Evolutionary conservation across 495 filamentous ascomycete species (phyloP), one percentile per base, ranked within the genome.

Genomic region (Peziza echinospora): DNA sequence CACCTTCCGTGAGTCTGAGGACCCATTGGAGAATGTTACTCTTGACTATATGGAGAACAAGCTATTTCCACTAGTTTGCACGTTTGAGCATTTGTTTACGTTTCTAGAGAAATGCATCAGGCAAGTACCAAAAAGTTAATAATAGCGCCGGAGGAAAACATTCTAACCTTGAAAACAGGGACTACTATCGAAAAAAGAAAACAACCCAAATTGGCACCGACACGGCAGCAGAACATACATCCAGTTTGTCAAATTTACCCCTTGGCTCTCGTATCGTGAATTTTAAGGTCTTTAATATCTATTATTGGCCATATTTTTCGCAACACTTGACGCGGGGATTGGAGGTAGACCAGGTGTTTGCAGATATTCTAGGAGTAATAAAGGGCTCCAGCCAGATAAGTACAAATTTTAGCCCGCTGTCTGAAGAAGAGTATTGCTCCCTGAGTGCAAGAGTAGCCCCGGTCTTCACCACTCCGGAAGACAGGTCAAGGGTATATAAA

Each of bases 401-500:
- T 13, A 37, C 13, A 0, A 17, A 17, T 13, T 37, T 37, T 6
- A 13, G 30, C 19, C 30, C 30, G 6, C 30, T 37, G 4, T 37
- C 30, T 17, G 19, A 17, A 17, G 30, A 37, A 17, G 30, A 37
- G 30, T 37, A 37, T 37, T 13, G 13, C 19, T 11, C 30, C 19
- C 13, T 11, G 30, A 37, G 30, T 7, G 0, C 6, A 11, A 37
- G 3, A 13, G 13, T 37, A 17, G 30, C 30, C 6, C 63, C 59
- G 45, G 46, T 49, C 11, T 68, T 64, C 54, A 47, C 50, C 9
- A 26, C 22, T 0, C 45, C 60, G 26, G 17, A 49, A 26, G 57
- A 66, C 11, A 49, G 59, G 21, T 17, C 25, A 13, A 44, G 45
- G 21, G 49, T 66, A 5, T 68, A 63, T 24, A 45, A 52, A n/a